Base-by-base conservation (phyloP, 345 rosid species). In the Citropsis articulata region DNA sequence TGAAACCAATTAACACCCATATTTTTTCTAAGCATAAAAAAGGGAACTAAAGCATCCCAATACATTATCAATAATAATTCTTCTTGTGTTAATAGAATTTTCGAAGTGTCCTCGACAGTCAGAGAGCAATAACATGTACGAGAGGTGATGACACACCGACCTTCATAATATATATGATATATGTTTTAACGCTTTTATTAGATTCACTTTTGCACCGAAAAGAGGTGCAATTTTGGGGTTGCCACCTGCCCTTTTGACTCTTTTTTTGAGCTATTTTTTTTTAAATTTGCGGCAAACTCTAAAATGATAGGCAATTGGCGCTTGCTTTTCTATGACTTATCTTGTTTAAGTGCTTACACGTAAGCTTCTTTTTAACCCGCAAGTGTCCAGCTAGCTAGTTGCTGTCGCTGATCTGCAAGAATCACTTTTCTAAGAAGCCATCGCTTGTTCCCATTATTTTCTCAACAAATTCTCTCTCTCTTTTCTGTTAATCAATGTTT, bases 201-300 rank as follows among this genome's bases (percentile, higher is more conserved):
- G 71, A 56, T 67, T 53, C 48, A 50, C 75, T 64, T 78, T 75
- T 75, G 78, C 82, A 84, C 84, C 80, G 73, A 81, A 75, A 84
- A 62, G 72, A n/a, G 45, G 71, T 36, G 30, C 1, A 25, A 33
- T 33, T 56, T 67, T 71, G 33, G 36, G 48, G 50, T 10, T 76
- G 73, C 50, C 68, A 70, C 67, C 78, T 69, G 50, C 72, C 75
- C 76, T 73, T 83, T 81, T 79, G 83, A 78, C 86, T 78, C 1
- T 13, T 80, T 67, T 67, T 68, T 5, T 4, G 48, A 61, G 59
- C 12, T 57, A 66, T 59, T 72, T 72, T 31, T 45, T 12, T 9
- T 33, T 33, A 21, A 76, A 73, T 27, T 53, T 69, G 33, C 12
- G 28, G 71, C 64, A 66, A 73, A 19, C 78, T 64, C 31, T 66